phyloP scores from a whole-genome alignment of 2,329 filamentous ascomycete species.

The Botrytis galanthina region DNA sequence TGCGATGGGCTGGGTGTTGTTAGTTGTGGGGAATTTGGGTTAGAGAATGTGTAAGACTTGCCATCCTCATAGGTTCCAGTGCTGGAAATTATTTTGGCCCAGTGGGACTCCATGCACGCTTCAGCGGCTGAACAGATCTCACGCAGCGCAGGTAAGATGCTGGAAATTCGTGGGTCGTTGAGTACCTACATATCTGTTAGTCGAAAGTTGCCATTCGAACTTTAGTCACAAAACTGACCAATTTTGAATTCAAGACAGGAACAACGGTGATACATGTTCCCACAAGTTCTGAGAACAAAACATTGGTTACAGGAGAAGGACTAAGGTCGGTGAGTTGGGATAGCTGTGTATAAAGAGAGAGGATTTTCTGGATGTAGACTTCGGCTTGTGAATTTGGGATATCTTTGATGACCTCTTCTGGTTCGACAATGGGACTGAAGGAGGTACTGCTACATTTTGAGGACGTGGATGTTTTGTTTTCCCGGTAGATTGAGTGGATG shows the following conservation, averaged over 20 bases:
- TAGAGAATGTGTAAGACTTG: conserved; percentile 1
- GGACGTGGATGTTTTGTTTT: not conserved
- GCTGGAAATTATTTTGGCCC: conserved; percentile 42
- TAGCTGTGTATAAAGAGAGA: conserved; percentile 18
- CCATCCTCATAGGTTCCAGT: conserved; percentile 25
- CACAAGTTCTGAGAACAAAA: conserved; percentile 41
- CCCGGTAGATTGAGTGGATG: not conserved
- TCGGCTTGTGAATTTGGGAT: conserved; percentile 7
- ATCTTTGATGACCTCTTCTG: not conserved
- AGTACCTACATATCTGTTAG: conserved; percentile 37
- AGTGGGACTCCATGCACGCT: conserved; percentile 46
- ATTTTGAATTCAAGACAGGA: not conserved
- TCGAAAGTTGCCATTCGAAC: not conserved
- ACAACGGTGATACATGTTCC: conserved; percentile 37
- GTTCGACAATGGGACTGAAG: not conserved
- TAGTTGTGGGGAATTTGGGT: conserved; percentile 17
- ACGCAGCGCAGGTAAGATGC: conserved; percentile 42
- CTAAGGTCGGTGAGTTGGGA: conserved; percentile 29
- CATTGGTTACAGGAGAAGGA: conserved; percentile 39
- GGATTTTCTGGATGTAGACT: conserved; percentile 12
- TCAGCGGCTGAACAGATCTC: conserved; percentile 46
- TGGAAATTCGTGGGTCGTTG: conserved; percentile 35
- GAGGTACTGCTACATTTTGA: not conserved
- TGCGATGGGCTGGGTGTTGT: conserved; percentile 31
- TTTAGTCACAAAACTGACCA: not conserved